Percentiles rank a stretch among this genome's conserved stretches.
Conservation (phyloP, 805 yeast species). For the Starmerella gropengiesseri region DNA sequence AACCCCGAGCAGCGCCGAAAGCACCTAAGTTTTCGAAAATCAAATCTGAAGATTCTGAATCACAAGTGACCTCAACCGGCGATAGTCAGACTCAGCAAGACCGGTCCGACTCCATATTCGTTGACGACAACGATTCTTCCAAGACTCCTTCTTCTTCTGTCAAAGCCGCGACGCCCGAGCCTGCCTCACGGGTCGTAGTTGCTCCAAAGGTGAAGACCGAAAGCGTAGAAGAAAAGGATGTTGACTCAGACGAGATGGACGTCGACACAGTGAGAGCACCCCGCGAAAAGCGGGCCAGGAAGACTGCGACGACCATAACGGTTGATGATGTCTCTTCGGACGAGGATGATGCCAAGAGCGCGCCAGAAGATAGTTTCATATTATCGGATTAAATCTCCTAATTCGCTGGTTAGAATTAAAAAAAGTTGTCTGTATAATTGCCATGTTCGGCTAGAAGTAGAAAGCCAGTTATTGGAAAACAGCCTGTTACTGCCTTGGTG, state of each 20-base stretch:
- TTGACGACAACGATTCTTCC: too few species aligned
- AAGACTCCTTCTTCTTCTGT: background rate
- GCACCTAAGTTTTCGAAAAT: constrained; percentile 13
- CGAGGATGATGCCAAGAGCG: background rate
- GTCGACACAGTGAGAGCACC: background rate
- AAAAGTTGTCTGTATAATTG: too few species aligned
- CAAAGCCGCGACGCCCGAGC: background rate
- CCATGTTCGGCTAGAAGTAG: background rate
- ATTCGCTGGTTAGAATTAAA: background rate
- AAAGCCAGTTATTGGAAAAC: too few species aligned
- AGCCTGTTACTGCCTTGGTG: constrained; percentile 14
- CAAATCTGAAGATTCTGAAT: background rate
- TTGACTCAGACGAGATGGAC: background rate
- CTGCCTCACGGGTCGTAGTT: too few species aligned
- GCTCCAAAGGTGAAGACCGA: background rate
- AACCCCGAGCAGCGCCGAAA: constrained; percentile 26
- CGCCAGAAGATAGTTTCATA: background rate
- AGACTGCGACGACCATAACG: background rate
- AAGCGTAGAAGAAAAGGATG: background rate
- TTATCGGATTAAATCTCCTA: constrained; percentile 1
- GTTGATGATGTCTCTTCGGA: constrained; percentile 1
- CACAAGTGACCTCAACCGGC: background rate
- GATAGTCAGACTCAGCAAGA: too few species aligned
- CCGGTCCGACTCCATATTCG: too few species aligned
- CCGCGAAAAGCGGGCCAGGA: background rate